phyloP scores from a whole-genome alignment of 108 stramenopile species.

The Aurantiochytrium sp. region DNA sequence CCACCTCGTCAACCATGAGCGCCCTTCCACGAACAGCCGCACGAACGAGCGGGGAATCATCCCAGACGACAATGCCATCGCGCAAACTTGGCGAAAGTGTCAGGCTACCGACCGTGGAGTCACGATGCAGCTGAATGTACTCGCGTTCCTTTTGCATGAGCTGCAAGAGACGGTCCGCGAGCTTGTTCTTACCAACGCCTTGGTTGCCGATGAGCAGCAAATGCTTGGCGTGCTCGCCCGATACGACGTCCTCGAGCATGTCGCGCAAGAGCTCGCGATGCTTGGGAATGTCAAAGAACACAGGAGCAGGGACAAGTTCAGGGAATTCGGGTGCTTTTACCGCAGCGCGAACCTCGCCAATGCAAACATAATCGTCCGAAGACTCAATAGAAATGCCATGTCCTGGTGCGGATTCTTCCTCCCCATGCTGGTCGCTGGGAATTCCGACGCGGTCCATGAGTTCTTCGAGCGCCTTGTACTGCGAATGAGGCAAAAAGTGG shows the following conservation, averaged over 20 bases:
- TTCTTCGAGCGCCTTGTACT: constrained; percentile 27
- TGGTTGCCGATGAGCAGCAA: constrained; percentile 73
- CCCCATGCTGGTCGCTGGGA: not conserved
- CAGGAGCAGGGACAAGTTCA: constrained; percentile 46
- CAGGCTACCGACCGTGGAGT: constrained; percentile 67
- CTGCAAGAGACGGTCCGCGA: constrained; percentile 61
- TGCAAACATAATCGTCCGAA: not conserved
- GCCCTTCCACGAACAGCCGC: constrained; percentile 62
- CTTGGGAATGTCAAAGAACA: constrained; percentile 46
- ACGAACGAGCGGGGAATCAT: constrained; percentile 69
- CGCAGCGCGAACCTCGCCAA: constrained; percentile 34
- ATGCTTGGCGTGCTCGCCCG: constrained; percentile 51
- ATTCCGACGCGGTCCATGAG: not conserved
- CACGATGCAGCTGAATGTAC: constrained; percentile 84
- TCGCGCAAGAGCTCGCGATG: constrained; percentile 45
- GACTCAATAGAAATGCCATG: not conserved
- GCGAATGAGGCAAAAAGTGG: constrained; percentile 33
- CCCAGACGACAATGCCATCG: constrained; percentile 60
- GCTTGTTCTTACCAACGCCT: constrained; percentile 81
- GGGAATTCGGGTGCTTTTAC: constrained; percentile 17
- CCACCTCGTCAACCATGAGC: constrained; percentile 82
- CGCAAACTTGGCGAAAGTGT: constrained; percentile 57
- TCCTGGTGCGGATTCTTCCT: not conserved
- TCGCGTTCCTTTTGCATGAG: constrained; percentile 65
- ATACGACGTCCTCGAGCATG: constrained; percentile 45